These are phyloP conservation scores for Coccomyxa sp. DNA, from an alignment of 139 green algal genomes.

Conservation along the genomic window DNA sequence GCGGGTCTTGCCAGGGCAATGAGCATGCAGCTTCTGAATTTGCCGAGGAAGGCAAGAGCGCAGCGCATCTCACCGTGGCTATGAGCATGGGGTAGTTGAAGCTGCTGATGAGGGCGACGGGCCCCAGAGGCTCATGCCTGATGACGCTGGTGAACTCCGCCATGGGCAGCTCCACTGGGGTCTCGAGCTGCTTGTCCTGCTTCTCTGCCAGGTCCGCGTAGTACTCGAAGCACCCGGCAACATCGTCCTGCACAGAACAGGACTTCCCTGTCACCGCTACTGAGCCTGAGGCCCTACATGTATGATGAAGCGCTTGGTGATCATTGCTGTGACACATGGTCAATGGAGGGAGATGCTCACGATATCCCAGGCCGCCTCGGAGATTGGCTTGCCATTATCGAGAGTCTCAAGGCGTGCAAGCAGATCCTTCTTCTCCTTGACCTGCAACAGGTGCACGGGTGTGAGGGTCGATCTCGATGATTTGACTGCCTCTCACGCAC, in stretches of 20 bases:
- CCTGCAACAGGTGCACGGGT: conserved; percentile 22
- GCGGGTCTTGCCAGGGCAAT: no score
- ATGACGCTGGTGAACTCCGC: conserved; percentile 50
- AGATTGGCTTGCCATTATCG: conserved; percentile 83
- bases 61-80: conserved; percentile 51
- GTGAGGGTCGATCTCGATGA: no score
- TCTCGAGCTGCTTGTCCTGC: conserved; percentile 63
- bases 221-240: conserved; percentile 72
- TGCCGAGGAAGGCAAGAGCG: no score
- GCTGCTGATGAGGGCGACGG: conserved; percentile 75
- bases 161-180: conserved; percentile 54
- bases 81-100: conserved; percentile 92
- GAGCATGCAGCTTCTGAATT: no score
- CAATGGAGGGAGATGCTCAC: no score
- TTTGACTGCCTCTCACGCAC: no score
- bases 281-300: background rate
- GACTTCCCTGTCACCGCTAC: background rate
- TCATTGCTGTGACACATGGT: no score
- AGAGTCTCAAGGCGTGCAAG: conserved; percentile 71
- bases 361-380: conserved; percentile 87
- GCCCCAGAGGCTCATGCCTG: conserved; percentile 31
- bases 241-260: conserved; percentile 51
- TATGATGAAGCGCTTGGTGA: no score
- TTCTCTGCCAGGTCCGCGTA: conserved; percentile 80
- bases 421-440: conserved; percentile 48